Conservation (phyloP, 2,329 filamentous ascomycete genomes). For the Beauveria sp. region DNA sequence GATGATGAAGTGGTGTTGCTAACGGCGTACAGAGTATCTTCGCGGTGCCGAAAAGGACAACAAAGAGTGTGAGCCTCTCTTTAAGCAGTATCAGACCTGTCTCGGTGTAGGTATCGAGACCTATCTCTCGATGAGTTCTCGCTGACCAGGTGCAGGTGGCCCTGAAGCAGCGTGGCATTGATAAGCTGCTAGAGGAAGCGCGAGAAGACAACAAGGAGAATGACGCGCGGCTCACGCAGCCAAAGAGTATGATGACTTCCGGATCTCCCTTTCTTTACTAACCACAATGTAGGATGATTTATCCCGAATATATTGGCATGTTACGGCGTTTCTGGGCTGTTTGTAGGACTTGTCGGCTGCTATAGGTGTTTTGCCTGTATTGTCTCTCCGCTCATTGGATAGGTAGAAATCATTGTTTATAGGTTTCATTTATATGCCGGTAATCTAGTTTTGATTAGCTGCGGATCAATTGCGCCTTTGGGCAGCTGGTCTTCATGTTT, state of each 20-base stretch:
- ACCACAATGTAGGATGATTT: background rate
- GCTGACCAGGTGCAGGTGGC: constrained; percentile 51
- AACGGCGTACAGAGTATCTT: constrained; percentile 63
- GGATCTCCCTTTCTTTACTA: constrained; percentile 34
- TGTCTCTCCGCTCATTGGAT: constrained; percentile 8
- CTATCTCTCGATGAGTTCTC: background rate
- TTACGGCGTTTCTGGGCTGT: background rate
- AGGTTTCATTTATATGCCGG: background rate
- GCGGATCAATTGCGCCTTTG: background rate
- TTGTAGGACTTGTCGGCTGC: background rate
- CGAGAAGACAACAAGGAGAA: constrained; percentile 84
- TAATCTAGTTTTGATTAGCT: background rate
- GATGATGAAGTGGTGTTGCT: constrained; percentile 7
- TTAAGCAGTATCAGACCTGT: constrained; percentile 83
- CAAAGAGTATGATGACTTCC: constrained; percentile 29
- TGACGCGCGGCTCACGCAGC: constrained; percentile 49
- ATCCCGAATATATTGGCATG: constrained; percentile 25
- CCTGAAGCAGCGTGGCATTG: constrained; percentile 82
- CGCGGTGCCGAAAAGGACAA: constrained; percentile 74
- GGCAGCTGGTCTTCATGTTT: background rate
- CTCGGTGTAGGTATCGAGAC: constrained; percentile 54
- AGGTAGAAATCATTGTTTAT: background rate
- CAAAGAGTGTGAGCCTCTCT: constrained; percentile 75
- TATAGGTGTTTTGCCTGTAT: background rate
- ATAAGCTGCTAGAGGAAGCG: constrained; percentile 86